Conservation (phyloP, 352 stramenopile genomes). For the Bremia lactucae region DNA sequence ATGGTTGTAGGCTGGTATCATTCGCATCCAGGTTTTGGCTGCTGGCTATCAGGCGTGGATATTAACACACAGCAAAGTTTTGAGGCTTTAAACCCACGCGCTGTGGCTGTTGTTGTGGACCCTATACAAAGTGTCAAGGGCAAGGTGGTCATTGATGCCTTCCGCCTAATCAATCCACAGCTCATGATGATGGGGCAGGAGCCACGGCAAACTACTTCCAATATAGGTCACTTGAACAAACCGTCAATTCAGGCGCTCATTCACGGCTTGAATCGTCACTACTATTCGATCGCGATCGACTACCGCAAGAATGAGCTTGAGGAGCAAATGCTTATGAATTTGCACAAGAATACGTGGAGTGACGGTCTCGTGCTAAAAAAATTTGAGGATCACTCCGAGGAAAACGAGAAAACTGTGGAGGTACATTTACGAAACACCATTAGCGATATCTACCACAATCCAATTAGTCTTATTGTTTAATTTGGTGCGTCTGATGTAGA, state of each 20-base stretch:
- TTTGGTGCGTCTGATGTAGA: slow-evolving; percentile 33
- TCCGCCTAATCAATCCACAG: slow-evolving; percentile 98
- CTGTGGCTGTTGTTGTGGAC: slow-evolving; percentile 98
- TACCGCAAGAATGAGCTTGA: slow-evolving; percentile 99
- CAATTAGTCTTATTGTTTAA: slow-evolving; percentile 41
- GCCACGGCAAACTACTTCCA: slow-evolving; percentile 96
- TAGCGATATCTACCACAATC: not conserved
- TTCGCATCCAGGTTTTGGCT: slow-evolving; percentile 99
- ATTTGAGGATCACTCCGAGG: slow-evolving; percentile 92
- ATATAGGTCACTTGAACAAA: slow-evolving; percentile 99
- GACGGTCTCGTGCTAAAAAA: slow-evolving; percentile 88
- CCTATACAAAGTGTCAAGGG: slow-evolving; percentile 98
- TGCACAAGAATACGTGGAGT: slow-evolving; percentile 98
- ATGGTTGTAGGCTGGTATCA: slow-evolving; percentile 99
- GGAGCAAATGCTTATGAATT: slow-evolving; percentile 99
- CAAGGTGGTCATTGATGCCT: slow-evolving; percentile 99
- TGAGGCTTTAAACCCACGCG: slow-evolving; percentile 95
- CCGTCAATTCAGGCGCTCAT: slow-evolving; percentile 98
- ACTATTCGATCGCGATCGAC: slow-evolving; percentile 96
- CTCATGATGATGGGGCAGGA: slow-evolving; percentile 98
- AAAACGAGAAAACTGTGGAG: slow-evolving; percentile 90
- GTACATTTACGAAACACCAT: slow-evolving; percentile 10
- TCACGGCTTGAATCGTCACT: slow-evolving; percentile 97
- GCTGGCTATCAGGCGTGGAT: slow-evolving; percentile 98
- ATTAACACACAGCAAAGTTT: slow-evolving; percentile 99